These are phyloP conservation scores for Cytospora chrysosperma DNA, from an alignment of 2,329 filamentous ascomycete species.

Conservation along the genomic window DNA sequence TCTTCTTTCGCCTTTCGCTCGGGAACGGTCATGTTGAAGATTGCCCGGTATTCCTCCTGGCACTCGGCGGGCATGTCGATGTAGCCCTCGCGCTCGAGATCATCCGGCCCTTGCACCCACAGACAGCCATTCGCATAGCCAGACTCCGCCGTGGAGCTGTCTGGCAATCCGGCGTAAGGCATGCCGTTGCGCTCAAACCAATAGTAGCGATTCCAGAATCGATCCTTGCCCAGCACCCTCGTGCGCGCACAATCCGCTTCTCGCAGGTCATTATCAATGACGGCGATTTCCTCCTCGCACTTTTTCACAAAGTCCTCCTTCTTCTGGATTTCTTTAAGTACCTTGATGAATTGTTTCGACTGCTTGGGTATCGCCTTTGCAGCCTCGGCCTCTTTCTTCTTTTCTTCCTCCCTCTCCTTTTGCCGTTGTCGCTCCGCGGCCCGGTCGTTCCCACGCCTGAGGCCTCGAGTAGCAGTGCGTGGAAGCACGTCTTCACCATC, in stretches of 20 bases:
- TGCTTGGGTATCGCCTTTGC: conserved; percentile 69
- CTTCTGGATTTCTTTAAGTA: conserved; percentile 85
- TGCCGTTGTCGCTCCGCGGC: conserved; percentile 77
- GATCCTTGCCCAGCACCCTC: conserved; percentile 84
- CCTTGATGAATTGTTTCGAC: conserved; percentile 83
- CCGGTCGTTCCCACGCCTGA: conserved; percentile 65
- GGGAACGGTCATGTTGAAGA: conserved; percentile 78
- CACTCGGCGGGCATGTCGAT: conserved; percentile 73
- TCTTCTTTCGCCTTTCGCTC: conserved; percentile 87
- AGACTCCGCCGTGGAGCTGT: conserved; percentile 82
- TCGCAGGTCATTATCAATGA: conserved; percentile 86
- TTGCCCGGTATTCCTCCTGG: conserved; percentile 71
- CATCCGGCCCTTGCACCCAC: conserved; percentile 94
- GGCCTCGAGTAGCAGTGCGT: conserved; percentile 47
- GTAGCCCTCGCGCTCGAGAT: conserved; percentile 81
- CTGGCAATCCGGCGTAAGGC: conserved; percentile 86
- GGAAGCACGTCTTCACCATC: conserved; percentile 70
- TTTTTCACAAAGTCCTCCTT: conserved; percentile 77
- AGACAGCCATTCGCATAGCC: conserved; percentile 92
- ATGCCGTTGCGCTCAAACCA: conserved; percentile 99
- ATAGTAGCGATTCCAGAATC: conserved; percentile 98
- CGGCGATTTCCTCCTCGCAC: conserved; percentile 80
- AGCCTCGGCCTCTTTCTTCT: conserved; percentile 65
- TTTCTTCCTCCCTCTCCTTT: conserved; percentile 65
- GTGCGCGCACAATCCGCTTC: conserved; percentile 93